These are phyloP conservation scores for Penicillium polonicum DNA, from an alignment of 2,329 filamentous ascomycete genomes.

Conservation along the genomic window DNA sequence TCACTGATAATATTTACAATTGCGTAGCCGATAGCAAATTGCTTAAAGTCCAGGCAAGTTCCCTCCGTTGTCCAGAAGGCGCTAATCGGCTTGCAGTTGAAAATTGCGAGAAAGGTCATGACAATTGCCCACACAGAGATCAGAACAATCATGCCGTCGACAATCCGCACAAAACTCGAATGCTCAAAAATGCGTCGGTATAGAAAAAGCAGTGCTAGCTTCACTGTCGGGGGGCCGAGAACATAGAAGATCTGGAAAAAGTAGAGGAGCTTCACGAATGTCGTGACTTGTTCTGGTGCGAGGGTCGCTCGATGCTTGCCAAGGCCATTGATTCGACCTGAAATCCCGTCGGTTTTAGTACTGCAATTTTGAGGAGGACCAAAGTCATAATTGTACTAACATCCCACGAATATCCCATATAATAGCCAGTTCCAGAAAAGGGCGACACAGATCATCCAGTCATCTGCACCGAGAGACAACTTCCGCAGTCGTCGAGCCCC, in stretches of 20 bases:
- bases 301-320: not conserved
- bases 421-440: constrained; percentile 1
- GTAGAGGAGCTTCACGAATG: constrained; percentile 5
- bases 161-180: not conserved
- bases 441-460: constrained; percentile 6
- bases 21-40: constrained; percentile 3
- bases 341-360: not conserved
- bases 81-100: constrained; percentile 5
- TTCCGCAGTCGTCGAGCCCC: not conserved
- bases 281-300: not conserved
- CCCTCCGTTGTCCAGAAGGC: constrained; percentile 7
- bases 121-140: constrained; percentile 1
- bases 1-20: constrained; percentile 2
- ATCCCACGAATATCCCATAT: constrained; percentile 2
- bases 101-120: constrained; percentile 6
- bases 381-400: not conserved
- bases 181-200: constrained; percentile 6
- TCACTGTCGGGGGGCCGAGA: not conserved
- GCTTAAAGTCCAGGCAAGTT: constrained; percentile 5
- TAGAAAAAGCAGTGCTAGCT: constrained; percentile 7
- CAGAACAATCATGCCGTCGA: constrained; percentile 1
- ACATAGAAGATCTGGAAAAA: constrained; percentile 9
- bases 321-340: not conserved
- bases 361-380: too few species aligned
- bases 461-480: constrained; percentile 1